A percentile compares a stretch with the other conserved stretches of the same genome.
These are phyloP conservation scores for Hysterium pulicare DNA, from an alignment of 2,329 filamentous ascomycete genomes.

Conservation along the genomic window DNA sequence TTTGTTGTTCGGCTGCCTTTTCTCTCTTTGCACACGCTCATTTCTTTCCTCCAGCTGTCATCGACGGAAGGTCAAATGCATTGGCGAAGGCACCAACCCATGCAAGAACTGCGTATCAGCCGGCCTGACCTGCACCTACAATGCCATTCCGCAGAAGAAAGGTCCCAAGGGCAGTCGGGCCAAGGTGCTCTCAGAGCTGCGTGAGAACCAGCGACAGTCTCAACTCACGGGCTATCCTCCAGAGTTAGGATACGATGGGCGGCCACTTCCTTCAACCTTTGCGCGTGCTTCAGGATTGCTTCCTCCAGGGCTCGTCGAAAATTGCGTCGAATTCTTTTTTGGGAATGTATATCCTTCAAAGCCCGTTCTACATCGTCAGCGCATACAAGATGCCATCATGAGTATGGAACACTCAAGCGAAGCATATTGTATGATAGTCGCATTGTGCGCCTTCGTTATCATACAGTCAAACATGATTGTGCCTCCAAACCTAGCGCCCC, in stretches of 20 bases:
- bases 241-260: slow-evolving; percentile 39
- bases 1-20: slow-evolving; percentile 17
- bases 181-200: slow-evolving; percentile 61
- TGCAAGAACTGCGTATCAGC: slow-evolving; percentile 61
- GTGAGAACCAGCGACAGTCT: slow-evolving; percentile 49
- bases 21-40: slow-evolving; percentile 11
- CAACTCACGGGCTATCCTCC: slow-evolving; percentile 42
- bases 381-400: slow-evolving; percentile 52
- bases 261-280: slow-evolving; percentile 41
- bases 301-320: slow-evolving; percentile 48
- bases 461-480: slow-evolving; percentile 48
- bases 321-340: slow-evolving; percentile 61
- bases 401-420: slow-evolving; percentile 52
- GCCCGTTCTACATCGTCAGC: slow-evolving; percentile 54
- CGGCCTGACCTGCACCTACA: slow-evolving; percentile 60
- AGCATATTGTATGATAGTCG: slow-evolving; percentile 56
- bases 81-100: slow-evolving; percentile 49
- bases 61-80: slow-evolving; percentile 51
- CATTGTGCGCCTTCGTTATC: slow-evolving; percentile 50
- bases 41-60: slow-evolving; percentile 37
- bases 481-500: slow-evolving; percentile 43
- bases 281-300: slow-evolving; percentile 49
- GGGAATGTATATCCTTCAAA: slow-evolving; percentile 62
- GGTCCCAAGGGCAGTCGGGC: slow-evolving; percentile 62
- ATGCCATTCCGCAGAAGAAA: slow-evolving; percentile 62